Conservation (phyloP, 176 grass and related monocot genomes). For the Chrysopogon serrulatus region DNA sequence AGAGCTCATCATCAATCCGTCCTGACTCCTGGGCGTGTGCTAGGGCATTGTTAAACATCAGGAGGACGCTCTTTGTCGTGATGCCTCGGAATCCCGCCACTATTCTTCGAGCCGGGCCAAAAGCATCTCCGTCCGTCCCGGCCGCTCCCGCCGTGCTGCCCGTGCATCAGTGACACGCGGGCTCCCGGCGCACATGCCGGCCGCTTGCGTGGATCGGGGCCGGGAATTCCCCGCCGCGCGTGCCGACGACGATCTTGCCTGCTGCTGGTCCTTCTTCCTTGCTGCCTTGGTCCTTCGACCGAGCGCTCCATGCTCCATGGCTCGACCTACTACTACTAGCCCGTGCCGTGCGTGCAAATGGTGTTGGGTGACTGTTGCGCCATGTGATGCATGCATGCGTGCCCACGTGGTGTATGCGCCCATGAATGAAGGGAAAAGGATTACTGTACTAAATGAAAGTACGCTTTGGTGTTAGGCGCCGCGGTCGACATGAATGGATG, state of each 20-base stretch:
- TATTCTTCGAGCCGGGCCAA: background rate
- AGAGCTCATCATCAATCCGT: background rate
- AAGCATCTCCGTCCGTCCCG: background rate
- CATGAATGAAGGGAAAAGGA: background rate
- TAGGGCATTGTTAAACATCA: background rate
- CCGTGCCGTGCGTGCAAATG: background rate
- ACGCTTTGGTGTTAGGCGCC: background rate
- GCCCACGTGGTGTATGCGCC: background rate
- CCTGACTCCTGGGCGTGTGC: background rate
- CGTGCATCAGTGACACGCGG: conserved; percentile 12
- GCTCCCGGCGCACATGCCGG: conserved; percentile 23
- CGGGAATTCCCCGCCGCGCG: conserved; percentile 11
- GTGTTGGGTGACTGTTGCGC: background rate
- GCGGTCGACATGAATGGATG: background rate
- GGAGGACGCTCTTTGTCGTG: background rate
- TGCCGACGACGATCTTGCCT: conserved; percentile 33
- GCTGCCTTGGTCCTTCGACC: background rate
- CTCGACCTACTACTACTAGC: background rate
- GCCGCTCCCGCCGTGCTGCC: background rate
- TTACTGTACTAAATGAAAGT: background rate
- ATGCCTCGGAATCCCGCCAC: conserved; percentile 7
- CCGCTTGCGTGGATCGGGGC: background rate
- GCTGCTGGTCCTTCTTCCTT: background rate
- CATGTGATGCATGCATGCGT: conserved; percentile 5
- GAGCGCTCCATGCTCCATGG: background rate